Conservation (phyloP, 2,329 filamentous ascomycete genomes). For the Aureobasidium leucospermi region DNA sequence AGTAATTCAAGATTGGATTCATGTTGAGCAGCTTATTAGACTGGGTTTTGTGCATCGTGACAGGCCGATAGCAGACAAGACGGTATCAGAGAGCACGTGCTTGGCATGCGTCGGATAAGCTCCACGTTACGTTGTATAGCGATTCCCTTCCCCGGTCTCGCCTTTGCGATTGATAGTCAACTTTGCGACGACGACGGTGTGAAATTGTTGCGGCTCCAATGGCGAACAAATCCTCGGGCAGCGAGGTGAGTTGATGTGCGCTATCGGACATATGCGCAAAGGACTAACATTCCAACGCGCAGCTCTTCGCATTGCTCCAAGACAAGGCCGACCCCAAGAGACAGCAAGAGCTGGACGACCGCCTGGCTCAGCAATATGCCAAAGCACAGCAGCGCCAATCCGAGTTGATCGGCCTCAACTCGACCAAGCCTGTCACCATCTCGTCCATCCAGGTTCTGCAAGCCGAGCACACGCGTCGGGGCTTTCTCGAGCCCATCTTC, state of each 20-base stretch:
- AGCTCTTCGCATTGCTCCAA: constrained; percentile 56
- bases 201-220: constrained; percentile 9
- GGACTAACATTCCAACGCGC: background rate
- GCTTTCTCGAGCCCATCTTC: constrained; percentile 77
- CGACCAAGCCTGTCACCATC: constrained; percentile 79
- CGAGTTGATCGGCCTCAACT: constrained; percentile 70
- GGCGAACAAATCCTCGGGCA: constrained; percentile 5
- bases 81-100: background rate
- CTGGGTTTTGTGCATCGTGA: background rate
- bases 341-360: constrained; percentile 53
- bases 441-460: constrained; percentile 78
- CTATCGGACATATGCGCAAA: too few species aligned
- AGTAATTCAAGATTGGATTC: too few species aligned
- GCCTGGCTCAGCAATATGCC: constrained; percentile 50
- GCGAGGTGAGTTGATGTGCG: background rate
- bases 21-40: background rate
- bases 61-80: background rate
- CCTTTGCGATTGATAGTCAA: background rate
- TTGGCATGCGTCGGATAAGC: background rate
- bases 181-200: constrained; percentile 8
- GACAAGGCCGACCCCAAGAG: constrained; percentile 53
- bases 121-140: background rate
- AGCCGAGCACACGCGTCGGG: constrained; percentile 71
- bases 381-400: constrained; percentile 57
- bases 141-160: background rate